A percentile compares a stretch with the other conserved stretches of the same genome.
Conservation (phyloP, 768 basidiomycete species). For the Lentinus tigrinus region DNA sequence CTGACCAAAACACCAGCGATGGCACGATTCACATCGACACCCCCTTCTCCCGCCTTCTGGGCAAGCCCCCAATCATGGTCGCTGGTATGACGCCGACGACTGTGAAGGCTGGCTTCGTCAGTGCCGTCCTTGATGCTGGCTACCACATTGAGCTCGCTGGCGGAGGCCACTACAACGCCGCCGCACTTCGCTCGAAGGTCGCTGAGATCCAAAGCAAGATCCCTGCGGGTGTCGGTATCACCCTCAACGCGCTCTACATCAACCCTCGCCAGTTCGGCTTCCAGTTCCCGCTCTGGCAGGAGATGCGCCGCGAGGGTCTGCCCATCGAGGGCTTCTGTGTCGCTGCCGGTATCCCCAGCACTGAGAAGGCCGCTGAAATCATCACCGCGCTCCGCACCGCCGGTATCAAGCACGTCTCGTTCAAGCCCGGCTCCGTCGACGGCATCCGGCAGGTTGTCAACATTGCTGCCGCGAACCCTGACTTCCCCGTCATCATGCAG, state of each 20-base stretch:
- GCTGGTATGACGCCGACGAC: slow-evolving; percentile 99
- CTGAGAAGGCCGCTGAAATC: slow-evolving; percentile 97
- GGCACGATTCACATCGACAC: slow-evolving; percentile 93
- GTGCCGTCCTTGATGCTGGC: slow-evolving; percentile 88
- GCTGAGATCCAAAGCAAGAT: slow-evolving; percentile 87
- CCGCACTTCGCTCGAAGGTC: slow-evolving; percentile 86
- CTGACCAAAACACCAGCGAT: slow-evolving; percentile 55
- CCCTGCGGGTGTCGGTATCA: slow-evolving; percentile 87
- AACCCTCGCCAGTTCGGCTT: slow-evolving; percentile 96
- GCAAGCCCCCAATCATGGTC: slow-evolving; percentile 98
- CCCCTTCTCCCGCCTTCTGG: slow-evolving; percentile 91
- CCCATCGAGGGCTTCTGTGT: slow-evolving; percentile 99
- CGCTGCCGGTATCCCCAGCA: slow-evolving; percentile 94
- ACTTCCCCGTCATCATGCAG: slow-evolving; percentile 96
- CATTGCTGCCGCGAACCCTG: slow-evolving; percentile 90
- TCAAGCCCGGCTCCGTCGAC: slow-evolving; percentile 98
- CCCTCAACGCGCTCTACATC: slow-evolving; percentile 95
- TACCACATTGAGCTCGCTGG: slow-evolving; percentile 98
- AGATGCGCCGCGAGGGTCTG: slow-evolving; percentile 92
- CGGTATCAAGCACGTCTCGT: slow-evolving; percentile 94
- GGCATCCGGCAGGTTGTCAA: slow-evolving; percentile 97
- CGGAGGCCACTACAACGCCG: slow-evolving; percentile 93
- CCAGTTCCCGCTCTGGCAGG: slow-evolving; percentile 97
- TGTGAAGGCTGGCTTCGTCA: slow-evolving; percentile 93
- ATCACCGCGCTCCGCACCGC: slow-evolving; percentile 77